Conservation (phyloP, 2,329 filamentous ascomycete species). For the Stachybotrys chlorohalonatus region DNA sequence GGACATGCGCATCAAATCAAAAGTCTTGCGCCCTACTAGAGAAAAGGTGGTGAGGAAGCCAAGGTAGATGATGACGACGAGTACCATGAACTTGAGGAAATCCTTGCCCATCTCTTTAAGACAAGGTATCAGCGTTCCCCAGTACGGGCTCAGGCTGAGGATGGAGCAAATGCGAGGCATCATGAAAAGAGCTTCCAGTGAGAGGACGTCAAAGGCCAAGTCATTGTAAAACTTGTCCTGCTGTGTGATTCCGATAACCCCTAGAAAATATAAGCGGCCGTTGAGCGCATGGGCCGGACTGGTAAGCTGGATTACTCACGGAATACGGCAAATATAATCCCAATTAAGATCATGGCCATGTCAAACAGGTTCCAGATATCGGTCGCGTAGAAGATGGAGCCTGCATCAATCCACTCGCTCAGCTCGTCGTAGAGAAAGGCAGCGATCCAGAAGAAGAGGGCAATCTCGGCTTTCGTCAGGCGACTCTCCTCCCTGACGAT, state of each 20-base stretch:
- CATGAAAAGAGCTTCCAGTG: constrained; percentile 81
- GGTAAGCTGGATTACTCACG: constrained; percentile 41
- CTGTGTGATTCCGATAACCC: constrained; percentile 30
- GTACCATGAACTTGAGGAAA: constrained; percentile 75
- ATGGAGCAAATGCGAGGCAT: constrained; percentile 84
- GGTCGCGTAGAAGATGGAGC: constrained; percentile 73
- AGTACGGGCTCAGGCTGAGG: constrained; percentile 79
- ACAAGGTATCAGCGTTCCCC: constrained; percentile 82
- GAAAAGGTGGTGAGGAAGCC: constrained; percentile 86
- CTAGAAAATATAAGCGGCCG: constrained; percentile 10
- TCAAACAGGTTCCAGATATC: constrained; percentile 76
- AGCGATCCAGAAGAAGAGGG: constrained; percentile 78
- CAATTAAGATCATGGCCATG: constrained; percentile 65
- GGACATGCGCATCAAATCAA: constrained; percentile 58
- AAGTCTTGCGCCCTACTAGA: constrained; percentile 62
- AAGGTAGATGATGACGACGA: constrained; percentile 74
- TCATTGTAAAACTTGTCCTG: constrained; percentile 58
- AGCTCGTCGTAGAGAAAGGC: constrained; percentile 85
- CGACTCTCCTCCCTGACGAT: constrained; percentile 58
- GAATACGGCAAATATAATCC: constrained; percentile 59
- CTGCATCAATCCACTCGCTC: constrained; percentile 77
- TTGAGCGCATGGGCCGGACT: background rate
- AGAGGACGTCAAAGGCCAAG: constrained; percentile 79
- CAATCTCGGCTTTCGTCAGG: constrained; percentile 59
- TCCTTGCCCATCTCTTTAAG: constrained; percentile 92